These are phyloP conservation scores for Colletotrichum sp. DNA, from an alignment of 2,329 filamentous ascomycete species.

Conservation along the genomic window DNA sequence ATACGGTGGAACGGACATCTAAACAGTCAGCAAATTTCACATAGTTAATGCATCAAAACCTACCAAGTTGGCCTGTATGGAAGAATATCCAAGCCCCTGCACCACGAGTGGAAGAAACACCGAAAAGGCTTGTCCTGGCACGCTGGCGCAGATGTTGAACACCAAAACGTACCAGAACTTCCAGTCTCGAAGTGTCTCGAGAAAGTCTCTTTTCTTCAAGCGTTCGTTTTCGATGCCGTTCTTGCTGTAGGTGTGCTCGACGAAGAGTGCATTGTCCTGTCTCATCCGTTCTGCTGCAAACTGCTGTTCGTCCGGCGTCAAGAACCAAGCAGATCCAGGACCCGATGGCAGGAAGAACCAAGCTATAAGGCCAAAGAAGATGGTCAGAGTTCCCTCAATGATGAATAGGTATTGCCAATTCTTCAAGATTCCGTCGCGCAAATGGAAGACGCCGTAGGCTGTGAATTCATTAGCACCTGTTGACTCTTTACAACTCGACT, in stretches of 20 bases:
- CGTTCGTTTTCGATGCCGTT: slow-evolving; percentile 23
- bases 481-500: not conserved
- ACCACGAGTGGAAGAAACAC: slow-evolving; percentile 39
- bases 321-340: slow-evolving; percentile 41
- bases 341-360: slow-evolving; percentile 42
- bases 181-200: slow-evolving; percentile 38
- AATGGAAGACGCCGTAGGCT: slow-evolving; percentile 45
- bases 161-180: slow-evolving; percentile 38
- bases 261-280: slow-evolving; percentile 34
- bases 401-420: slow-evolving; percentile 51
- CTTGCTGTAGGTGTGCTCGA: slow-evolving; percentile 30
- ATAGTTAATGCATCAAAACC: not conserved
- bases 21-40: not conserved
- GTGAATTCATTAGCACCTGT: not conserved
- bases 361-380: slow-evolving; percentile 39
- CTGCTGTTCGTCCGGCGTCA: slow-evolving; percentile 38
- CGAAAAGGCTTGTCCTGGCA: slow-evolving; percentile 35
- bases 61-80: slow-evolving; percentile 30
- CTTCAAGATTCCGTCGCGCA: slow-evolving; percentile 33
- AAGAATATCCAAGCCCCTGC: slow-evolving; percentile 31
- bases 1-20: slow-evolving; percentile 38
- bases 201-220: slow-evolving; percentile 31
- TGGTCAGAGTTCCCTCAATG: slow-evolving; percentile 45
- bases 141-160: slow-evolving; percentile 36
- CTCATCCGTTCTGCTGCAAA: slow-evolving; percentile 39